These are phyloP conservation scores for Penicillium palitans DNA, from an alignment of 2,329 filamentous ascomycete species.

Conservation along the genomic window DNA sequence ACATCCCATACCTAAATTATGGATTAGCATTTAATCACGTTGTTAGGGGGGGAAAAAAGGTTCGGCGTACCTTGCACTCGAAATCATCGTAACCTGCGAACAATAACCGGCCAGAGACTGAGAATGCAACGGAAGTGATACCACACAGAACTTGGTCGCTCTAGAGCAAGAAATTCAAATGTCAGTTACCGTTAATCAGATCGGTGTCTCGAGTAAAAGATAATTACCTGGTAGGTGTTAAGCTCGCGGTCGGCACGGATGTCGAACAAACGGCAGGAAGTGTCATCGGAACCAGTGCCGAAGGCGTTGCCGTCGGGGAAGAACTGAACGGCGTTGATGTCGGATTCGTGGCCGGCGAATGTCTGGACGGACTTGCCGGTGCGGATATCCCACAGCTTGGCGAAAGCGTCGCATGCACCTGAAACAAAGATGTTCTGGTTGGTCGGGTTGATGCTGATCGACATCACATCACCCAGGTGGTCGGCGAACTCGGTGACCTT, in stretches of 20 bases:
- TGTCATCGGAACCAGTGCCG: constrained; percentile 95
- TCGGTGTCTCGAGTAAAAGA: not conserved
- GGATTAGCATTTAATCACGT: constrained; percentile 21
- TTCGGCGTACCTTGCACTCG: constrained; percentile 86
- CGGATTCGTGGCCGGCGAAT: constrained; percentile 96
- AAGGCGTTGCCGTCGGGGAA: constrained; percentile 99
- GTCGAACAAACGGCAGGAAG: constrained; percentile 94
- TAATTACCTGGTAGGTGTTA: constrained; percentile 64
- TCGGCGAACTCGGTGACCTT: constrained; percentile 98
- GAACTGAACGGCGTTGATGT: constrained; percentile 99
- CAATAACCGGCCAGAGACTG: constrained; percentile 88
- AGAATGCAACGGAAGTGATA: constrained; percentile 97
- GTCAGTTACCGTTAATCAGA: constrained; percentile 13
- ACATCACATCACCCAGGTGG: constrained; percentile 98
- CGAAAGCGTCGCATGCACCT: constrained; percentile 97
- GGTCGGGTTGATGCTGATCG: constrained; percentile 97
- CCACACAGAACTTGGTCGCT: constrained; percentile 96
- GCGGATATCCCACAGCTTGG: constrained; percentile 98
- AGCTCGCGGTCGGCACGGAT: constrained; percentile 88
- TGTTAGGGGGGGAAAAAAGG: not conserved
- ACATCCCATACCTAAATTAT: constrained; percentile 86
- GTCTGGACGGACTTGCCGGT: constrained; percentile 98
- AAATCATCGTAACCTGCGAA: constrained; percentile 99
- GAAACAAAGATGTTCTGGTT: constrained; percentile 99
- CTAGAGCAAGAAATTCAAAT: constrained; percentile 49